A percentile compares a stretch with the other conserved stretches of the same genome.
These are phyloP conservation scores for Lachnum nothofagi DNA, from an alignment of 2,329 filamentous ascomycete genomes.

Conservation along the genomic window DNA sequence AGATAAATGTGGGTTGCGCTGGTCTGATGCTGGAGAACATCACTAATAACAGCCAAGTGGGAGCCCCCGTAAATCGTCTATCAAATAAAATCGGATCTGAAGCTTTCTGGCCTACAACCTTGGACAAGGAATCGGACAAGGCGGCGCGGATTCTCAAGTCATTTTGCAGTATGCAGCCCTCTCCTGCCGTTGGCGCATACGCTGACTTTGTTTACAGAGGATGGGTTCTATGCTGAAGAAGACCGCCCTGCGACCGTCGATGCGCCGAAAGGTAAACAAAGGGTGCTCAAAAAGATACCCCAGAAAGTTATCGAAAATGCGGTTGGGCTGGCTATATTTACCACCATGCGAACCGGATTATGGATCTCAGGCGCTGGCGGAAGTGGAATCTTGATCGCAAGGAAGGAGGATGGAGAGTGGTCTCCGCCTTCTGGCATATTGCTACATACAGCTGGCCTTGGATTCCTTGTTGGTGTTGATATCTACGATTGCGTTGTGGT, in stretches of 20 bases:
- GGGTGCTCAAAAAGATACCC: slow-evolving; percentile 74
- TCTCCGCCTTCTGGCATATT: slow-evolving; percentile 86
- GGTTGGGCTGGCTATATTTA: slow-evolving; percentile 88
- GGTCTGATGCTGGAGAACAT: slow-evolving; percentile 20
- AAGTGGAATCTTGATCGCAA: slow-evolving; percentile 78
- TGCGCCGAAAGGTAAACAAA: slow-evolving; percentile 49
- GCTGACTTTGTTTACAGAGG: slow-evolving; percentile 39
- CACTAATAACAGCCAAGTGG: slow-evolving; percentile 36
- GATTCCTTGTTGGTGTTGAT: slow-evolving; percentile 86
- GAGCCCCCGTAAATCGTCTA: slow-evolving; percentile 71
- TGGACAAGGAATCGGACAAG: slow-evolving; percentile 89
- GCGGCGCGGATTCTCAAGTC: slow-evolving; percentile 82
- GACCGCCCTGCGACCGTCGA: slow-evolving; percentile 32
- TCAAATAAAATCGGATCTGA: slow-evolving; percentile 78
- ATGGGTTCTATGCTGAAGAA: slow-evolving; percentile 62
- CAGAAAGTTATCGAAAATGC: slow-evolving; percentile 80
- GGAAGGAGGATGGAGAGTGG: slow-evolving; percentile 82
- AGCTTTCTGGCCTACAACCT: slow-evolving; percentile 76
- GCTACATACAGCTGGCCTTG: slow-evolving; percentile 81
- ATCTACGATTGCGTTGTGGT: slow-evolving; percentile 95
- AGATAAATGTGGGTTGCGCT: slow-evolving; percentile 49
- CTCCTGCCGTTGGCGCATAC: slow-evolving; percentile 20
- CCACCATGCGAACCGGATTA: slow-evolving; percentile 87
- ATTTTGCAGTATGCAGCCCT: slow-evolving; percentile 69
- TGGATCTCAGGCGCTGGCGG: slow-evolving; percentile 90